phyloP scores from a whole-genome alignment of 2,329 filamentous ascomycete species.

The Rhinocladiella similis region DNA sequence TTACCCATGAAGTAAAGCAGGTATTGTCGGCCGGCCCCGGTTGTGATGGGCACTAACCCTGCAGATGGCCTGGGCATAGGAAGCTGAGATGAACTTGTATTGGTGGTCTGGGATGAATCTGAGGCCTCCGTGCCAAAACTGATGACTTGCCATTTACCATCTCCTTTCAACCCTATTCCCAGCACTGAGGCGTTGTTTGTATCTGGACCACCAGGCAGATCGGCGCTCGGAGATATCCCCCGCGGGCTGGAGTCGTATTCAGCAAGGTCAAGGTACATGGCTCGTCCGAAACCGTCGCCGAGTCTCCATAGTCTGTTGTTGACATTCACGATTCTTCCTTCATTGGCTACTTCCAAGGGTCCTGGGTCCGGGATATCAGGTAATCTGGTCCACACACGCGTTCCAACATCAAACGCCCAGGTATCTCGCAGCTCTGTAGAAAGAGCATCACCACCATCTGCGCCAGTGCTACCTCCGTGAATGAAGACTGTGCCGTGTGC shows the following conservation, averaged over 20 bases:
- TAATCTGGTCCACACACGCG: slow-evolving; percentile 17
- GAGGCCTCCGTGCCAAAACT: slow-evolving; percentile 9
- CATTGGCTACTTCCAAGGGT: slow-evolving; percentile 6
- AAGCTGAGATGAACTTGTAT: neutral
- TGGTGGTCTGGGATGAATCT: neutral
- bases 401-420: slow-evolving; percentile 22
- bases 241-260: neutral
- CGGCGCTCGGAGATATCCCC: neutral
- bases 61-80: slow-evolving; percentile 8
- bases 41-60: slow-evolving; percentile 15
- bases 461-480: slow-evolving; percentile 15
- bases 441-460: neutral
- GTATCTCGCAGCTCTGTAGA: slow-evolving; percentile 15
- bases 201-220: neutral
- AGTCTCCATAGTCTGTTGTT: slow-evolving; percentile 17
- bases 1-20: slow-evolving; percentile 18
- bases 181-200: slow-evolving; percentile 1
- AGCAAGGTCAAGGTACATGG: slow-evolving; percentile 19
- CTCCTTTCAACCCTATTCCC: slow-evolving; percentile 5
- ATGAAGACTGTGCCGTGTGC: slow-evolving; percentile 22
- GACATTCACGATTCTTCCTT: slow-evolving; percentile 7
- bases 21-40: slow-evolving; percentile 20
- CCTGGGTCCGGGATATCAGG: slow-evolving; percentile 13
- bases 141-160: slow-evolving; percentile 14
- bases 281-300: slow-evolving; percentile 14